phyloP scores from a whole-genome alignment of 2,329 filamentous ascomycete species.

The Trematosphaeria pertusa region DNA sequence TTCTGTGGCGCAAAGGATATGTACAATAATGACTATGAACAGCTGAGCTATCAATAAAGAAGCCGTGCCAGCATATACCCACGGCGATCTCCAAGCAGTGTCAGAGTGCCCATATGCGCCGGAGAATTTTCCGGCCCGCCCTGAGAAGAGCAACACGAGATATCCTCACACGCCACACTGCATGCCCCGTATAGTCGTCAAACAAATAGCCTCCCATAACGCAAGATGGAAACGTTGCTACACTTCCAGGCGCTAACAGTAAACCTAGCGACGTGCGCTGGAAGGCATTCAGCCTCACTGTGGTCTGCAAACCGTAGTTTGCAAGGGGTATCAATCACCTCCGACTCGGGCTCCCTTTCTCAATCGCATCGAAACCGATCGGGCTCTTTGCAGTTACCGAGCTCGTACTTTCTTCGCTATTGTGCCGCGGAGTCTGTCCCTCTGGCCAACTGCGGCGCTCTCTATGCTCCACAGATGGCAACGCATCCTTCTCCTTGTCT shows the following conservation, averaged over 20 bases:
- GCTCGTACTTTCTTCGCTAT: slow-evolving; percentile 4
- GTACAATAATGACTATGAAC: too few relatives aligned
- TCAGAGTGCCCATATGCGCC: too few relatives aligned
- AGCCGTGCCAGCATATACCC: too few relatives aligned
- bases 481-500: slow-evolving; percentile 24
- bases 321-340: neutral
- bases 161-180: neutral
- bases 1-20: too few relatives aligned
- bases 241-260: too few relatives aligned
- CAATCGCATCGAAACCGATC: neutral
- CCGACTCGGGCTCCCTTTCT: neutral
- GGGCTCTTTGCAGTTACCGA: neutral
- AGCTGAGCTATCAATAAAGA: too few relatives aligned
- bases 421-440: slow-evolving; percentile 7
- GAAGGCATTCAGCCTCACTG: too few relatives aligned
- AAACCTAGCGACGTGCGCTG: too few relatives aligned
- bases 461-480: slow-evolving; percentile 40
- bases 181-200: neutral
- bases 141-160: neutral
- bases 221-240: too few relatives aligned
- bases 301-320: too few relatives aligned
- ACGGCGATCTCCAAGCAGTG: too few relatives aligned
- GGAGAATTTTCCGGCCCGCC: too few relatives aligned
- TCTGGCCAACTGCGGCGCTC: slow-evolving; percentile 42
- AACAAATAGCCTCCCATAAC: neutral